Base-by-base conservation (phyloP, 75 land plant genomes). In the Adiantum capillusveneris region DNA sequence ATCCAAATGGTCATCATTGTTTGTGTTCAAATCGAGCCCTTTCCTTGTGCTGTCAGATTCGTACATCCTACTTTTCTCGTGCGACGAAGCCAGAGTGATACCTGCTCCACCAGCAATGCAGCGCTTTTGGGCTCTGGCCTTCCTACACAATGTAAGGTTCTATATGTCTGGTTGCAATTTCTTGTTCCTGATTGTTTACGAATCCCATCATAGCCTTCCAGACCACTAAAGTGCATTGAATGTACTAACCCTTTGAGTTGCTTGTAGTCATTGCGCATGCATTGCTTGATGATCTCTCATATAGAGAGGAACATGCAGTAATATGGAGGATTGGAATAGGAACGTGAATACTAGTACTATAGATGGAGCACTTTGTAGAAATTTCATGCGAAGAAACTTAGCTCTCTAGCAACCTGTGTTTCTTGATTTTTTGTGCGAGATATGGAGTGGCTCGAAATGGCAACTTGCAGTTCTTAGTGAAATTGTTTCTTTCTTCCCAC, bases 81-180 rank as follows among this genome's bases (percentile, higher is more conserved):
- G 18, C 6, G 6, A 17, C 5, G 14, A 2, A 21, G 50, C 5
- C 2, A 46, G 17, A 21, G 13, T 17, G 5, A 46, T 66, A 62
- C 56, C 63, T 72, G 51, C 5, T 78, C 80, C 20, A 31, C 49
- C 0, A 37, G 21, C 36, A 65, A 19, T 6, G 58, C 65, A 2
- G 63, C 58, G 54, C 81, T 72, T 26, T 65, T 21, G 0, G 81
- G 76, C 12, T 74, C 74, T 19, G 76, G 76, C 63, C 69, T 68
- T 21, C 65, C 74, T 17, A 78, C 57, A 71, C 65, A 72, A 25
- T 31, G 0, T 17, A 63, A 26, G 2, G 24, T 53, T 6, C 64
- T 63, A 46, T 5, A 51, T 48, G 42, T 25, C 55, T 64, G 58
- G 56, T 62, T 9, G 9, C 48, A 48, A 65, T 2, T 57, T 60